phyloP scores from a whole-genome alignment of 257 asterid species.

The Schizonepeta tenuifolia region DNA sequence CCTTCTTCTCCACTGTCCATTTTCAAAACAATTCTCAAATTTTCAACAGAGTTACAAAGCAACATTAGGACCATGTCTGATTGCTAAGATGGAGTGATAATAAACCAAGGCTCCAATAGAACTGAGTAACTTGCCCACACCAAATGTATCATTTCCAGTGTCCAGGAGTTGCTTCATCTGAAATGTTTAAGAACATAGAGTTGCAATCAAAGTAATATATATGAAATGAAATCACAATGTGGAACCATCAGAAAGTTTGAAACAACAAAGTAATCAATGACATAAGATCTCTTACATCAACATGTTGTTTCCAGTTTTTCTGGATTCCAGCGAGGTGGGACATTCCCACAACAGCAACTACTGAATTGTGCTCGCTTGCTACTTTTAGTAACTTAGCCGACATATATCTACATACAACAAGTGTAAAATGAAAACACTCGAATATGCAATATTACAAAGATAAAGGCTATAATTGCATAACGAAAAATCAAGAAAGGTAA shows the following conservation, averaged over 20 bases:
- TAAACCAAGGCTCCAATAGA: slow-evolving; percentile 28
- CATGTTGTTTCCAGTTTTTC: slow-evolving; percentile 79
- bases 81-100: no score
- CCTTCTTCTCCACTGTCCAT: no score
- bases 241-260: no score
- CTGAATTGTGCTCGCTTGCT: slow-evolving; percentile 75
- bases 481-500: not conserved
- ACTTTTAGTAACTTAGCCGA: slow-evolving; percentile 62
- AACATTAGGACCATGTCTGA: no score
- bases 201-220: not conserved
- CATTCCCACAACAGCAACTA: slow-evolving; percentile 89
- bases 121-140: slow-evolving; percentile 49
- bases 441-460: not conserved
- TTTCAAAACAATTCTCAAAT: no score
- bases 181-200: not conserved
- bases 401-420: slow-evolving; percentile 61
- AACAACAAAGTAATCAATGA: no score
- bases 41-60: no score
- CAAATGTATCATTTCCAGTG: slow-evolving; percentile 35
- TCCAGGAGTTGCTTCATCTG: slow-evolving; percentile 61
- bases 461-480: not conserved
- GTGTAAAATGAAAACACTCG: not conserved
- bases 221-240: not conserved
- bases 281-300: slow-evolving; percentile 55
- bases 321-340: slow-evolving; percentile 83